phyloP scores from a whole-genome alignment of 2,329 filamentous ascomycete genomes.

The Microdochium bolleyi region DNA sequence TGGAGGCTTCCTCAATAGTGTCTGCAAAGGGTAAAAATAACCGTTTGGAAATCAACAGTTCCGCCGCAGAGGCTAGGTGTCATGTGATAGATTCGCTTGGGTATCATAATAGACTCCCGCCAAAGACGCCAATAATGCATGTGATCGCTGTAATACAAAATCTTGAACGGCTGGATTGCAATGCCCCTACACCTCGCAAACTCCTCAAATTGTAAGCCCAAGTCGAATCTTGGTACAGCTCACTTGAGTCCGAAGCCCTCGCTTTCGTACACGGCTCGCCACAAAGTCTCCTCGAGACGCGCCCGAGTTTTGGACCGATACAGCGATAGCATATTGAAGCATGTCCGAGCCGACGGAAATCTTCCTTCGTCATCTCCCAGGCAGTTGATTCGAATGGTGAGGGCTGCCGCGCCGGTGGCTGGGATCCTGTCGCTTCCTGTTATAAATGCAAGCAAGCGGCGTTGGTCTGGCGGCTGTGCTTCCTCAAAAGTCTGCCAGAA shows the following conservation, averaged over 20 bases:
- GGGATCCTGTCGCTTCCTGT: conserved; percentile 88
- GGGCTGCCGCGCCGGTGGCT: conserved; percentile 71
- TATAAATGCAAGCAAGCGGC: conserved; percentile 76
- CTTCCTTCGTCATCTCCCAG: conserved; percentile 66
- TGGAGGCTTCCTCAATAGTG: too few species aligned
- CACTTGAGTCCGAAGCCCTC: conserved; percentile 87
- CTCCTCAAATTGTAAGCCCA: too few species aligned
- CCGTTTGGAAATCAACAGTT: too few species aligned
- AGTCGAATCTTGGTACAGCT: too few species aligned
- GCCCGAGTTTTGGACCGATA: conserved; percentile 62
- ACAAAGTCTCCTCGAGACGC: conserved; percentile 64
- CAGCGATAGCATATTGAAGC: conserved; percentile 78
- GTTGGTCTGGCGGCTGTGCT: conserved; percentile 59
- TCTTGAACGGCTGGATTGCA: too few species aligned
- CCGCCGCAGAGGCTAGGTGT: too few species aligned
- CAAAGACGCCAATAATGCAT: too few species aligned
- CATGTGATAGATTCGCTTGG: too few species aligned
- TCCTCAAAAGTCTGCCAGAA: conserved; percentile 79
- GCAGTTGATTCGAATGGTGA: conserved; percentile 69
- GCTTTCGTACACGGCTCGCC: conserved; percentile 81
- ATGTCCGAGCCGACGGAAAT: conserved; percentile 82
- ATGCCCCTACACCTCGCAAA: too few species aligned
- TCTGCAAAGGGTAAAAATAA: too few species aligned
- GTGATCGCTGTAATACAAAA: too few species aligned
- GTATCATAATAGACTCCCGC: too few species aligned